Base-by-base conservation (phyloP, 768 basidiomycete species). In the Porpolomopsis calyptriformis region DNA sequence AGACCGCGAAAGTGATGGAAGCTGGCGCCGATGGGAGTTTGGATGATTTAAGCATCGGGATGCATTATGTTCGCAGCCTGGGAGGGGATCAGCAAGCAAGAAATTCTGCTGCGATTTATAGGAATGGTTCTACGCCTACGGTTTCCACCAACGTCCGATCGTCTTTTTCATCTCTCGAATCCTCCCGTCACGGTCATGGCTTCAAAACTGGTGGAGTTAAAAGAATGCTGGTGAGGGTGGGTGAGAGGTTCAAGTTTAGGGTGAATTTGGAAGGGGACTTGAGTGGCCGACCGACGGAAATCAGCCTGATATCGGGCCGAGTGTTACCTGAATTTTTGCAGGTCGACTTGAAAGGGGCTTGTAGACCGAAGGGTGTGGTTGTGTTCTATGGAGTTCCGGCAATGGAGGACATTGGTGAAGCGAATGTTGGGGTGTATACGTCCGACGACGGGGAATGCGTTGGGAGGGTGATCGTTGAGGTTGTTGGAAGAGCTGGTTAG, bases 21-120 rank as follows among this genome's bases (percentile, higher is more conserved):
- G 55, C 59, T 46, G 66, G 52, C 55, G 65, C 58, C 38, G 66
- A 63, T 49, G 64, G 60, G 31, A 77, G 73, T 54, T 69, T 66
- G 22, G 85, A 86, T 57, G 85, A 83, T 42, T 69, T 87, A 20
- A 67, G 69, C 22, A 75, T 82, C 58, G 81, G 82, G 5, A 70
- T 84, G 52, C 78, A 77, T 53, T 86, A 85, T 53, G 78, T 86
- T 31, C 75, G 74, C 42, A 73, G 80, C 11, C 67, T 85, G 46
- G 85, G 82, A 18, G 78, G 70, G 27, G 78, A 82, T 26, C 52
- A 57, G 38, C 49, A 49, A 29, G 37, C 54, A 50, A 47, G 35
- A 19, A 47, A 40, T 20, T 47, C 39, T 44, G 44, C 33, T 23
- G 16, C 41, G n/a, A 34, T 47, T 16, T 45, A 52, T 29, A 43